Evolutionary conservation across 257 asterid species (phyloP).

Genomic region (Scutellaria barbata): DNA sequence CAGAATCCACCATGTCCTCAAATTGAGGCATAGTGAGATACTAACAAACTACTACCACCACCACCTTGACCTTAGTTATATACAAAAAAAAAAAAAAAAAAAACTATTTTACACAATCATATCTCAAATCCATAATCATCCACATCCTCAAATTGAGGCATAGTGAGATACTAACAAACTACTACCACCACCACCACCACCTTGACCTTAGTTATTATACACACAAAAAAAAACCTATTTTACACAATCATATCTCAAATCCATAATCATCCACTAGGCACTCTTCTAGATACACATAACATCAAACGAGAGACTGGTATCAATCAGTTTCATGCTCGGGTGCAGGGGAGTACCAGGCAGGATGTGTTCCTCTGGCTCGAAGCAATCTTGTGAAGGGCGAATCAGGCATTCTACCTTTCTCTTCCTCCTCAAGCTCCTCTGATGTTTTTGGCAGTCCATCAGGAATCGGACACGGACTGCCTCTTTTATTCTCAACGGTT

Average conservation of each 20-base stretch:
- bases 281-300: background rate
- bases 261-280: background rate
- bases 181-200: background rate
- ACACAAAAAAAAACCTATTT: background rate
- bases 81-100: no score
- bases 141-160: no score
- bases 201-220: background rate
- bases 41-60: no score
- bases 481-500: slow-evolving; percentile 16
- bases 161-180: background rate
- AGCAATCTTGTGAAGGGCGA: slow-evolving; percentile 85
- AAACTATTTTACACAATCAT: no score
- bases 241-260: background rate
- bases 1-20: background rate
- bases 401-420: slow-evolving; percentile 80
- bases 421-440: slow-evolving; percentile 90
- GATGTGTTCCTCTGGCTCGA: slow-evolving; percentile 64
- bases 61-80: no score
- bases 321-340: slow-evolving; percentile 62
- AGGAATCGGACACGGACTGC: slow-evolving; percentile 60
- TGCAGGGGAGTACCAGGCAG: slow-evolving; percentile 79
- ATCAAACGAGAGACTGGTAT: slow-evolving; percentile 10
- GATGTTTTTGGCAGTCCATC: slow-evolving; percentile 83
- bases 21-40: no score
- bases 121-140: no score